These are phyloP conservation scores for Tylopilus sp. DNA, from an alignment of 1,284 basidiomycete genomes.

Conservation along the genomic window DNA sequence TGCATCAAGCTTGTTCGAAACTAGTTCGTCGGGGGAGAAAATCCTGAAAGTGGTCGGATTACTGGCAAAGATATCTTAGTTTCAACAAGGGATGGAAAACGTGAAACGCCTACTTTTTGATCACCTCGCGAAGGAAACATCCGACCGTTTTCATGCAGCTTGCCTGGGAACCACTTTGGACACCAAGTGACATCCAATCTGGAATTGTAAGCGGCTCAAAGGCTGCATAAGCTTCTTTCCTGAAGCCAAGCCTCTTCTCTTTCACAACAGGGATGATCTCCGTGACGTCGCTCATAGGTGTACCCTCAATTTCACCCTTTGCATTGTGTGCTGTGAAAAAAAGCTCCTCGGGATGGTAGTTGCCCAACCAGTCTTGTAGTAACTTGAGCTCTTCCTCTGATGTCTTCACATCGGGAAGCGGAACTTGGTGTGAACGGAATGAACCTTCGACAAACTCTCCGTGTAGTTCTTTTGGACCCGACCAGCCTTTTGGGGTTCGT, in stretches of 20 bases:
- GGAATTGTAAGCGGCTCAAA: constrained; percentile 64
- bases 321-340: constrained; percentile 44
- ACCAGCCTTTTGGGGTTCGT: constrained; percentile 80
- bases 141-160: constrained; percentile 81
- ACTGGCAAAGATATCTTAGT: constrained; percentile 31
- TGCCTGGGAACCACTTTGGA: constrained; percentile 55
- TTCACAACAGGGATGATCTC: constrained; percentile 54
- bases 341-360: constrained; percentile 63
- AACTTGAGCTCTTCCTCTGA: constrained; percentile 60
- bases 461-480: constrained; percentile 63
- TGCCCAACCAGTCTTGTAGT: constrained; percentile 69
- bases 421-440: constrained; percentile 77
- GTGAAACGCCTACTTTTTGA: constrained; percentile 46
- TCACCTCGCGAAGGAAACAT: constrained; percentile 55
- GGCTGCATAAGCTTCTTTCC: constrained; percentile 64
- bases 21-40: constrained; percentile 91
- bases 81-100: not conserved
- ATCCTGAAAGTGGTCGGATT: constrained; percentile 81
- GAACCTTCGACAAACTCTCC: constrained; percentile 78
- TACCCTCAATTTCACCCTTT: constrained; percentile 37
- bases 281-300: constrained; percentile 51
- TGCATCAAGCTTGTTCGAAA: constrained; percentile 85
- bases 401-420: constrained; percentile 69
- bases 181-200: constrained; percentile 59
- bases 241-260: constrained; percentile 62